Base-by-base conservation (phyloP, 495 filamentous ascomycete genomes). In the Penicillium canescens region DNA sequence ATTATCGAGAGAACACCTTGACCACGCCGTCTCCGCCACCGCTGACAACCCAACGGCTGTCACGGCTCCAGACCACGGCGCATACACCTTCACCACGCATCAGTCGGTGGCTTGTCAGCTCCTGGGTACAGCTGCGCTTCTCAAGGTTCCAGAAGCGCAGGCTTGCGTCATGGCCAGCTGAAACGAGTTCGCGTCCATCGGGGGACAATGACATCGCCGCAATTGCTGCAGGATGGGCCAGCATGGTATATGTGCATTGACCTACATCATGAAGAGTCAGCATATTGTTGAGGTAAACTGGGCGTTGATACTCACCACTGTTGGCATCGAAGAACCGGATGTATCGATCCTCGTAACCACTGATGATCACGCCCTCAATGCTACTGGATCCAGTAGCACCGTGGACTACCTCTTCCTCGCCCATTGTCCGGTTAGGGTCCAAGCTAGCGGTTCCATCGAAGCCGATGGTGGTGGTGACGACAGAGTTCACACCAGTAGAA, bases 161-260 rank as follows among this genome's bases (percentile, higher is more conserved):
- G 50, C 86, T 89, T 44, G 93, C 92, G 62, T 98, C 94, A 68
- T 98, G 94, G 42, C 95, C 94, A 9, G 90, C 95, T 50, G 91
- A 95, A 41, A 98, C 95, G 6, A 97, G 86, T 78, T 98, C 94
- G 40, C 87, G 83, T 24, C 92, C 92, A 62, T 96, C 92, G 10
- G 94, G 93, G 53, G 89, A 94, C 26, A 98, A 82, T 0, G 89
- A 92, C 13, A 98, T 83, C 11, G 89, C 84, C 12, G 94, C 92
- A 60, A 98, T 96, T 36, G 94, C 85, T 3, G 91, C 86, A 2
- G 93, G 90, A 66, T 98, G 94, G 3, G 94, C 94, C 50, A 97
- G 85, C 94, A 98, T 98, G 58, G 86, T 92, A 70, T 98, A 98
- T 13, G 95, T 96, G 76, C 92, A 96, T 94, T 98, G 95, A 56